Conservation (phyloP, 352 stramenopile genomes). For the Phytophthora vignae region DNA sequence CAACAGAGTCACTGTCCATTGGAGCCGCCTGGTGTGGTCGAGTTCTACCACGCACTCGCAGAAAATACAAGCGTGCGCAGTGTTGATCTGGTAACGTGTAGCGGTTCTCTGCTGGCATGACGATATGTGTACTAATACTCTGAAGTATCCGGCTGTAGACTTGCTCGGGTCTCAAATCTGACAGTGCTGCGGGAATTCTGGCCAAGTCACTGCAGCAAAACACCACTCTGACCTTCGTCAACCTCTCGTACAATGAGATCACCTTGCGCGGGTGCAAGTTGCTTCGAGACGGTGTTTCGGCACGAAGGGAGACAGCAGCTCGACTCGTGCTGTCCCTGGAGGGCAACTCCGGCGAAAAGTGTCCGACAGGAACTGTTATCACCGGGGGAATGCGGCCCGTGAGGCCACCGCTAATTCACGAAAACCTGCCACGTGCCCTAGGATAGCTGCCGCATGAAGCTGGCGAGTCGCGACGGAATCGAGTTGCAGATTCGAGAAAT, state of each 20-base stretch:
- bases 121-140: not conserved
- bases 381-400: slow-evolving; percentile 34
- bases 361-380: slow-evolving; percentile 40
- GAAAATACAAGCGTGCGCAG: slow-evolving; percentile 55
- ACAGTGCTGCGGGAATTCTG: slow-evolving; percentile 60
- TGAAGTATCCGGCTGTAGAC: slow-evolving; percentile 38
- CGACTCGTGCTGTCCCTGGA: slow-evolving; percentile 38
- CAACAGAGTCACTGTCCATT: slow-evolving; percentile 69
- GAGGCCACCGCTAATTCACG: slow-evolving; percentile 20
- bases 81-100: slow-evolving; percentile 63
- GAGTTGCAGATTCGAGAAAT: not conserved
- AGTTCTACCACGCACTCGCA: slow-evolving; percentile 64
- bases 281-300: slow-evolving; percentile 57
- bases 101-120: not conserved
- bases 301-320: slow-evolving; percentile 25
- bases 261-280: slow-evolving; percentile 79
- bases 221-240: slow-evolving; percentile 49
- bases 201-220: slow-evolving; percentile 58
- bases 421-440: not conserved
- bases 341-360: slow-evolving; percentile 53
- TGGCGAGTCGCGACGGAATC: not conserved
- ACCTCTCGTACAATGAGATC: slow-evolving; percentile 84
- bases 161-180: slow-evolving; percentile 70
- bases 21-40: slow-evolving; percentile 63
- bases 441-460: not conserved